Conservation (phyloP, 495 filamentous ascomycete genomes). For the Talaromyces proteolyticus region DNA sequence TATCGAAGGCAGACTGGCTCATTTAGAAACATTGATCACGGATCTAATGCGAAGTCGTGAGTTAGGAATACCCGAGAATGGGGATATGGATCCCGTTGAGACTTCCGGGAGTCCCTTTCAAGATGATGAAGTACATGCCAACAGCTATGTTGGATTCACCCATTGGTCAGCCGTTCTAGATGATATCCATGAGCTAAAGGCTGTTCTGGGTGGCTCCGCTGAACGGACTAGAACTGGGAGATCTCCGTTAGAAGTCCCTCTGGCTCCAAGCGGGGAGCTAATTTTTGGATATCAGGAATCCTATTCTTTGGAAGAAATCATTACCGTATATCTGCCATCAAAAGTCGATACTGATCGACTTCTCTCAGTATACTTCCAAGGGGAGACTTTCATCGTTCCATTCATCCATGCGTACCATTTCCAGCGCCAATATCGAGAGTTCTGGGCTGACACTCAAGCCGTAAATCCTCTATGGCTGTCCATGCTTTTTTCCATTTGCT, state of each 20-base stretch:
- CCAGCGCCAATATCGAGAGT: conserved; percentile 7
- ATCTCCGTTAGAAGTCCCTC: not conserved
- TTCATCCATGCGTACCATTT: conserved; percentile 11
- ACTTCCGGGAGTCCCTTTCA: not conserved
- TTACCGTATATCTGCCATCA: not conserved
- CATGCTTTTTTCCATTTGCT: conserved; percentile 7
- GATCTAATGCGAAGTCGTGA: not conserved
- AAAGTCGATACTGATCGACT: not conserved
- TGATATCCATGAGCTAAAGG: conserved; percentile 8
- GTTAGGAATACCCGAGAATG: not conserved
- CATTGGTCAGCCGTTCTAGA: conserved; percentile 13
- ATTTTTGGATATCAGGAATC: conserved; percentile 8
- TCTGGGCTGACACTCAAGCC: conserved; percentile 8
- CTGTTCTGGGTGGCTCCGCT: not conserved
- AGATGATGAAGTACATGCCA: not conserved
- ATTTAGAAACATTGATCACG: not conserved
- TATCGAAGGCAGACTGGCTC: not conserved
- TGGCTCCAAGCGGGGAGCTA: not conserved
- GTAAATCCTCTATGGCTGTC: conserved; percentile 5
- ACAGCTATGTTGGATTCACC: conserved; percentile 5
- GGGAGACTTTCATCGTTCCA: conserved; percentile 2
- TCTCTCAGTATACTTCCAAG: conserved; percentile 3
- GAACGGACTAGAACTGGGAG: no score
- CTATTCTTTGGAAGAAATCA: conserved; percentile 7
- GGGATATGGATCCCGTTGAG: not conserved